Evolutionary conservation across 192 early-diverging fungal genomes (phyloP).

Genomic region (Allomyces javanicus): DNA sequence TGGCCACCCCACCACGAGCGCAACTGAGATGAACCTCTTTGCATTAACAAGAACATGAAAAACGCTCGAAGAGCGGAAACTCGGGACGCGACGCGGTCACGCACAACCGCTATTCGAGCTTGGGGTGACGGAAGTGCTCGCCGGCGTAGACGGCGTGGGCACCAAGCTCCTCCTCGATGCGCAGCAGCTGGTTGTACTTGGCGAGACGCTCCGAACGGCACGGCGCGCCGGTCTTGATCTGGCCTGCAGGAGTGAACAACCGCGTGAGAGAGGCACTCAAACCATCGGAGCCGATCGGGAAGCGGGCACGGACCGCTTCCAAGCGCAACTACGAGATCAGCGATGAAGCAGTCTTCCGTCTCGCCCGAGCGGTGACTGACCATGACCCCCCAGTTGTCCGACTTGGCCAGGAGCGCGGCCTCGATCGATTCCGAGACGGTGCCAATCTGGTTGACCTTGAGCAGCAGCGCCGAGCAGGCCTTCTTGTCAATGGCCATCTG

Average conservation of each 20-base stretch:
- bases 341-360: slow-evolving; percentile 93
- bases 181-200: slow-evolving; percentile 97
- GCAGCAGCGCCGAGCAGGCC: slow-evolving; percentile 78
- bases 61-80: no score
- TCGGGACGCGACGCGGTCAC: no score
- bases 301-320: slow-evolving; percentile 10
- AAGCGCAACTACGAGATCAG: slow-evolving; percentile 91
- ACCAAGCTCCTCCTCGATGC: slow-evolving; percentile 94
- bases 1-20: no score
- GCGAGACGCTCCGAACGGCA: slow-evolving; percentile 91
- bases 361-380: slow-evolving; percentile 97
- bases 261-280: background rate
- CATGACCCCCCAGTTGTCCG: slow-evolving; percentile 97
- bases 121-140: slow-evolving; percentile 62
- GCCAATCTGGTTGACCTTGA: slow-evolving; percentile 99
- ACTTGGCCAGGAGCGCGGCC: slow-evolving; percentile 51
- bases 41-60: no score
- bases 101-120: slow-evolving; percentile 17
- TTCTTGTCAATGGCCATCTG: slow-evolving; percentile 76
- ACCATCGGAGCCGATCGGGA: slow-evolving; percentile 8
- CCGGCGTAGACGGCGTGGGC: slow-evolving; percentile 84
- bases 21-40: no score
- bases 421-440: slow-evolving; percentile 89
- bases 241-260: slow-evolving; percentile 28
- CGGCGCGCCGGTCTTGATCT: slow-evolving; percentile 99